These are phyloP conservation scores for Yarrowia divulgata DNA, from an alignment of 805 yeast species.

Conservation along the genomic window DNA sequence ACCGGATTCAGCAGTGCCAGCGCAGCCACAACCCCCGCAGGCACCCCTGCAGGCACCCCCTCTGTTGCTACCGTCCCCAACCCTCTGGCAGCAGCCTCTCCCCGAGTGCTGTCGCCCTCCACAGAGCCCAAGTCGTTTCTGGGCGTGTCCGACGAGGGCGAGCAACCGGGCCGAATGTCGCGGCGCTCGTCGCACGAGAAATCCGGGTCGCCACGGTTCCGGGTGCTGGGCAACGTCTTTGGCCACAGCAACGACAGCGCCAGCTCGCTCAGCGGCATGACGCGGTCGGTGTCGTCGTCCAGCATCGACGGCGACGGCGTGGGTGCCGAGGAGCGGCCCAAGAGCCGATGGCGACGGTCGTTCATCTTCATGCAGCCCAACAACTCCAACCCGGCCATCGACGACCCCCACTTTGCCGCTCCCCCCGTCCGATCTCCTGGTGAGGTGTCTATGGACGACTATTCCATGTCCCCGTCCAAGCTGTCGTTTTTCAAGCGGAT, in stretches of 20 bases:
- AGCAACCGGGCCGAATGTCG: constrained; percentile 7
- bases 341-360: constrained; percentile 39
- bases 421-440: constrained; percentile 38
- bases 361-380: constrained; percentile 38
- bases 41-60: constrained; percentile 4
- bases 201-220: constrained; percentile 34
- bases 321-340: constrained; percentile 35
- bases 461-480: constrained; percentile 37
- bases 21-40: background rate
- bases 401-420: constrained; percentile 31
- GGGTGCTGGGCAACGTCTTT: constrained; percentile 39
- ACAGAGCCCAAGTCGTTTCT: constrained; percentile 29
- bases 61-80: background rate
- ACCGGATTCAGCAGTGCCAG: background rate
- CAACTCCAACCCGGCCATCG: constrained; percentile 30
- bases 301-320: constrained; percentile 33
- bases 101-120: constrained; percentile 20
- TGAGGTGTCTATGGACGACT: constrained; percentile 37
- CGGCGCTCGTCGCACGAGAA: constrained; percentile 36
- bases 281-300: constrained; percentile 34
- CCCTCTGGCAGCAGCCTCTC: background rate
- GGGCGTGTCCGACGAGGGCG: constrained; percentile 19
- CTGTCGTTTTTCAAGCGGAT: constrained; percentile 37
- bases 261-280: constrained; percentile 32
- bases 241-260: constrained; percentile 38